Evolutionary conservation across 2,329 filamentous ascomycete species (phyloP), one percentile per base, ranked within the genome.

Genomic region (Epichloe gansuensis): DNA sequence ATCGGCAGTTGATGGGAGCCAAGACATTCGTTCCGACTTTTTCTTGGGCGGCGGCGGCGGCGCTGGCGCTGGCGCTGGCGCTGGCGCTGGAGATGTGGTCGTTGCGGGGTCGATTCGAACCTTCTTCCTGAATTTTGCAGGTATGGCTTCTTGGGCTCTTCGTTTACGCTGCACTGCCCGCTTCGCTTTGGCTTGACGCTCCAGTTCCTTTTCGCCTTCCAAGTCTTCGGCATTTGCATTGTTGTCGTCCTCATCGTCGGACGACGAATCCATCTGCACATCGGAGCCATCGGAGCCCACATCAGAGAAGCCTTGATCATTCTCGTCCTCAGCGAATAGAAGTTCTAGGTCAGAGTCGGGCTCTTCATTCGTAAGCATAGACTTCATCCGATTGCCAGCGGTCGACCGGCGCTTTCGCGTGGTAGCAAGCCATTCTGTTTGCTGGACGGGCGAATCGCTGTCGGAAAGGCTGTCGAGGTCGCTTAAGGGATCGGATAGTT

Each of bases 151-250:
- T 61, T 87, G 82, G 1, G 84, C 81, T 63, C 91, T 94, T 58
- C 89, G 82, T 69, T 95, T 95, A 65, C 88, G 72, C 49, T 75
- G 87, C 3, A 77, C 80, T 53, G 76, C 68, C 60, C 74, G 79
- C 60, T 85, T 84, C 54, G 79, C 81, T 58, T 82, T 83, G 53
- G 85, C 88, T 59, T 85, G 80, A 57, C 80, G 84, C 68, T 93
- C 82, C 51, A 98, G 67, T 68, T 95, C 89, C 61, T 84, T 85
- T 69, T 98, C 93, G 36, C 93, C 93, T 52, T 88, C 87, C 4
- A 93, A 67, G 42, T 95, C 88, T 58, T 93, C 77, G 31, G 64
- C 65, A 51, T 67, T 69, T 39, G 70, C 67, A 53, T 84, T 74
- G 25, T 60, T 58, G 53, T 89, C 84, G 54, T 94, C 88, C 47